These are phyloP conservation scores for Terana coerulea DNA, from an alignment of 768 basidiomycete species.

Conservation along the genomic window DNA sequence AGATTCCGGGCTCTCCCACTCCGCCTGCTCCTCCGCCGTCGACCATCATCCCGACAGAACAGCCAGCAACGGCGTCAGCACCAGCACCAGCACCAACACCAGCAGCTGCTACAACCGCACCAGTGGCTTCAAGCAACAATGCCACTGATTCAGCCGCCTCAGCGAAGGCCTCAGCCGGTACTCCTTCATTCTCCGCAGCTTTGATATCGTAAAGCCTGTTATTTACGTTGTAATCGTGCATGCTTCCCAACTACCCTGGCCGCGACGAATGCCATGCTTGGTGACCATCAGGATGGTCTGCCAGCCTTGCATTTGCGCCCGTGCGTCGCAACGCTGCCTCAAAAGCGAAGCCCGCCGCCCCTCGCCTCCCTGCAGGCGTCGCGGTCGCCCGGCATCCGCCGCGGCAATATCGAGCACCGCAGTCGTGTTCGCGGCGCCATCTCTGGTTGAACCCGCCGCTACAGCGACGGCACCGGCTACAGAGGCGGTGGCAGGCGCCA, in stretches of 20 bases:
- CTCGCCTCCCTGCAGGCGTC: slow-evolving; percentile 61
- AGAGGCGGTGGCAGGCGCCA: slow-evolving; percentile 31
- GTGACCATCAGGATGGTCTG: slow-evolving; percentile 73
- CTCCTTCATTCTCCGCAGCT: slow-evolving; percentile 43
- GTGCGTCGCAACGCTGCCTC: slow-evolving; percentile 54
- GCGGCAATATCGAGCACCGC: slow-evolving; percentile 51
- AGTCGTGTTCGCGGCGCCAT: slow-evolving; percentile 67
- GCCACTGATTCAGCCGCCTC: slow-evolving; percentile 31
- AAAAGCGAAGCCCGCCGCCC: slow-evolving; percentile 54
- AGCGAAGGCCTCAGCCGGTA: slow-evolving; percentile 54
- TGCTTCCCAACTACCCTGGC: slow-evolving; percentile 18
- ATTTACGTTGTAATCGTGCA: slow-evolving; percentile 38
- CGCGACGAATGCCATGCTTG: slow-evolving; percentile 11
- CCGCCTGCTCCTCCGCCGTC: slow-evolving; percentile 14
- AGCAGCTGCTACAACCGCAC: slow-evolving; percentile 27
- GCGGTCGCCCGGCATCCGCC: slow-evolving; percentile 37
- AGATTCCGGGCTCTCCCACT: slow-evolving; percentile 33
- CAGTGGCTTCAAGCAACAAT: slow-evolving; percentile 15
- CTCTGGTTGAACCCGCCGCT: slow-evolving; percentile 35
- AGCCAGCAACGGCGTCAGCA: slow-evolving; percentile 19
- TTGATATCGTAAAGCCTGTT: slow-evolving; percentile 48
- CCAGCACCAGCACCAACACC: slow-evolving; percentile 20
- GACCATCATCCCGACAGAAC: slow-evolving; percentile 17
- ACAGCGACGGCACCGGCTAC: slow-evolving; percentile 5
- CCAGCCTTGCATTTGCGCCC: slow-evolving; percentile 85